These are phyloP conservation scores for Silene uniflora DNA, from an alignment of 148 eudicot species.

Conservation along the genomic window DNA sequence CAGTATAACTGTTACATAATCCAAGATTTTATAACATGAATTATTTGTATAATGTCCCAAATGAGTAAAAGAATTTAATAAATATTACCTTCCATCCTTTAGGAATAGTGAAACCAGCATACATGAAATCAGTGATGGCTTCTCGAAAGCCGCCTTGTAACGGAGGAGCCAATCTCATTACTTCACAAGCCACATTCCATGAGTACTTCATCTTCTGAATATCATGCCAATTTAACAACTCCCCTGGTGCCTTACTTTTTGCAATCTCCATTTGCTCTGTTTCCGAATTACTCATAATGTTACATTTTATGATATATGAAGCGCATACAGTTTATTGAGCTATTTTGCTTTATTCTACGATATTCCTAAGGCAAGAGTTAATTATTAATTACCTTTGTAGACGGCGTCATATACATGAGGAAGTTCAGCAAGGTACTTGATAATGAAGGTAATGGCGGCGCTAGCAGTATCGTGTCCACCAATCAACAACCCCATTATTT, in stretches of 20 bases:
- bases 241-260: slow-evolving; percentile 23
- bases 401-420: slow-evolving; percentile 31
- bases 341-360: too few relatives aligned
- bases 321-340: too few relatives aligned
- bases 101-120: slow-evolving; percentile 38
- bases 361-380: too few relatives aligned
- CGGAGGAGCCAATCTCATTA: slow-evolving; percentile 38
- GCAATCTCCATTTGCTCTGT: slow-evolving; percentile 41
- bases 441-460: slow-evolving; percentile 31
- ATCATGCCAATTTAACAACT: slow-evolving; percentile 32
- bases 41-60: neutral
- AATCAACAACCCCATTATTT: slow-evolving; percentile 33
- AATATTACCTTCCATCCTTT: slow-evolving; percentile 39
- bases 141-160: slow-evolving; percentile 33
- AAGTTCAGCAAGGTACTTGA: slow-evolving; percentile 38
- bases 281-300: too few relatives aligned
- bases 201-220: slow-evolving; percentile 37
- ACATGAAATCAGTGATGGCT: slow-evolving; percentile 32
- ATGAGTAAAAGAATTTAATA: neutral
- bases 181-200: slow-evolving; percentile 40
- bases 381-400: slow-evolving; percentile 23
- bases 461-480: slow-evolving; percentile 47
- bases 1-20: slow-evolving; percentile 36
- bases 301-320: too few relatives aligned
- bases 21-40: neutral